Evolutionary conservation across 73 alveolate species (phyloP), one percentile per base, ranked within the genome.

Genomic region (Breviolum minutum): DNA sequence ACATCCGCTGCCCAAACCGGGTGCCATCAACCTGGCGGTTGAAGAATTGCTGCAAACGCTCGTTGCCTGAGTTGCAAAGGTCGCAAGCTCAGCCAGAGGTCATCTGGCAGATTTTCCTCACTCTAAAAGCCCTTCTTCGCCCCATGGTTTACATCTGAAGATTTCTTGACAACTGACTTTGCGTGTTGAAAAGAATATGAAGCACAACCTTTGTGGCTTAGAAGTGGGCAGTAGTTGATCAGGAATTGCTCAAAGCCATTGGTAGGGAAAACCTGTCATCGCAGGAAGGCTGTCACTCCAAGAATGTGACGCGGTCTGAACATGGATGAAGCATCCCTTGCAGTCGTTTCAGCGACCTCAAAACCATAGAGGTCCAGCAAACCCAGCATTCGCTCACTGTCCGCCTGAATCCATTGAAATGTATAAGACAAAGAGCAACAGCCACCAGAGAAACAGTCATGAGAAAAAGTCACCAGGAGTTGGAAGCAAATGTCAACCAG

Each of bases 311-410:
- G 71, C 66, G 1, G 60, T 73, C 17, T 40, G 54, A 40, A 40
- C 83, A 73, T 60, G 83, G 60, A 71, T 5, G 82, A 71, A 22
- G 13, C 82, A 71, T 62, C 74, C 7, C 87, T 20, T 40, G 16
- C 19, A 40, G 63, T 61, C 20, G 8, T 16, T 30, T 13, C 30
- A 32, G 76, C 76, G 3, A 63, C 99, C 99, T 99, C 99, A 95
- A 99, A 99, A 22, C 99, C 99, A 97, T 99, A 99, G 48, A 99
- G 99, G 99, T 99, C 99, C 77, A 99, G 99, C 73, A 99, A 95
- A 24, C 99, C 99, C 29, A 99, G 99, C 87, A 99, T 87, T 77
- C 99, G 99, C 48, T 88, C 99, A 29, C 84, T 32, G 30, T 62
- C 94, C 61, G 61, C 76, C 89, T 76, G 64, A n/a, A n/a, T 63